A percentile compares a stretch with the other conserved stretches of the same genome.
Conservation (phyloP, 2,329 filamentous ascomycete species). For the Daldinia sp. region DNA sequence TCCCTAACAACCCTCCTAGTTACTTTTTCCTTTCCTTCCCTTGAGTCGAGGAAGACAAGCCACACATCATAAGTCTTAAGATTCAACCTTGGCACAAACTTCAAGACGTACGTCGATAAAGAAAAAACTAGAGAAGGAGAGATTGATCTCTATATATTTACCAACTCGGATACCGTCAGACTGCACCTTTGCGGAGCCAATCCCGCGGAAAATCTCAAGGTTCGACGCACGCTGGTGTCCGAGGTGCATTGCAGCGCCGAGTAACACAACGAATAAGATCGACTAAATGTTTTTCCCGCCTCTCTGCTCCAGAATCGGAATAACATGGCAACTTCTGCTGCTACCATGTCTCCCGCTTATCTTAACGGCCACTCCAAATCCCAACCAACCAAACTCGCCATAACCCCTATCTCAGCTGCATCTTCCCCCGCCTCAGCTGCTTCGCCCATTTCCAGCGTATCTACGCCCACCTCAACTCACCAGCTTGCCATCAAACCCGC, state of each 20-base stretch:
- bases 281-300: slow-evolving; percentile 27
- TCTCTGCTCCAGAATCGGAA: slow-evolving; percentile 34
- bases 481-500: slow-evolving; percentile 45
- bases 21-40: slow-evolving; percentile 6
- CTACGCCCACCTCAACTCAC: slow-evolving; percentile 41
- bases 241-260: slow-evolving; percentile 36
- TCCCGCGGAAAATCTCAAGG: slow-evolving; percentile 18
- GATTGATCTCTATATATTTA: slow-evolving; percentile 10
- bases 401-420: slow-evolving; percentile 42
- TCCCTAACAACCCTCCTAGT: slow-evolving; percentile 4
- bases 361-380: slow-evolving; percentile 33
- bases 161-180: slow-evolving; percentile 19
- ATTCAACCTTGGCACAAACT: not conserved
- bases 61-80: not conserved
- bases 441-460: slow-evolving; percentile 42
- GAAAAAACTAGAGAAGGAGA: not conserved
- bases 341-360: slow-evolving; percentile 30
- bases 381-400: slow-evolving; percentile 43
- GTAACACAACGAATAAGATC: slow-evolving; percentile 30
- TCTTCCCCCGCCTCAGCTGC: slow-evolving; percentile 43
- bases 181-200: slow-evolving; percentile 29
- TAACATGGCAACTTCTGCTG: slow-evolving; percentile 41
- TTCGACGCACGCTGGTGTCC: slow-evolving; percentile 29
- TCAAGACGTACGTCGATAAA: not conserved
- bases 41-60: slow-evolving; percentile 5